A percentile compares a stretch with the other conserved stretches of the same genome.
Evolutionary conservation across 2,329 filamentous ascomycete genomes (phyloP).

Genomic region (Chrysosporium queenslandicum): DNA sequence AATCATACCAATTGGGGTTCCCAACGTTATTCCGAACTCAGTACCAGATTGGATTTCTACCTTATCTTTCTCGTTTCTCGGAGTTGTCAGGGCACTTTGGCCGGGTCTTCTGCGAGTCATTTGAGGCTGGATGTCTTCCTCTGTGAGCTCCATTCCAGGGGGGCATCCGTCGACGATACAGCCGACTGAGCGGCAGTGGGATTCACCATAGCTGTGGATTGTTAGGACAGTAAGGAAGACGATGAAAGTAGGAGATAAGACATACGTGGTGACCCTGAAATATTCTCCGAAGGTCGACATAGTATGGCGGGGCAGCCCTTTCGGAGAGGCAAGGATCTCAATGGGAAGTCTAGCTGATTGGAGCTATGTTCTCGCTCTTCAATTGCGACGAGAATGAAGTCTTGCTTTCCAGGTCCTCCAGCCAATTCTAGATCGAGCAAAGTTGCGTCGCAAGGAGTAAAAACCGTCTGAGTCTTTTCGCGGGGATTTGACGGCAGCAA

Average conservation of each 20-base stretch:
- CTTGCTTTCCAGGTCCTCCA: too few species aligned
- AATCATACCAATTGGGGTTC: constrained; percentile 78
- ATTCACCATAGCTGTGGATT: constrained; percentile 59
- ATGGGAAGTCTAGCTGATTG: neutral
- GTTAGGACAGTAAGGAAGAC: constrained; percentile 19
- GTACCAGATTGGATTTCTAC: constrained; percentile 90
- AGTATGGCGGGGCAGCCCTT: constrained; percentile 19
- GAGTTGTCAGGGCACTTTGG: constrained; percentile 81
- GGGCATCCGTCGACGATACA: constrained; percentile 92
- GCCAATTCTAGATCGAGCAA: too few species aligned
- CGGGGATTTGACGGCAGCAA: neutral
- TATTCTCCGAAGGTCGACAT: constrained; percentile 77
- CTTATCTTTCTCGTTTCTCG: constrained; percentile 80
- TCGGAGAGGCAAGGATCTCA: neutral
- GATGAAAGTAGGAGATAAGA: constrained; percentile 6
- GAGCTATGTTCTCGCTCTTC: neutral
- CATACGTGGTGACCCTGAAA: constrained; percentile 66
- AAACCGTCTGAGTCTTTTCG: neutral
- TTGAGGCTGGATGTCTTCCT: constrained; percentile 85
- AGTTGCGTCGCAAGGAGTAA: too few species aligned
- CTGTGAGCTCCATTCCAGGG: constrained; percentile 73
- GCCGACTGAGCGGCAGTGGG: constrained; percentile 84
- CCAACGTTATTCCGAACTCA: constrained; percentile 79
- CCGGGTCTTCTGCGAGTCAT: constrained; percentile 84
- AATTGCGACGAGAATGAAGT: too few species aligned